phyloP scores from a whole-genome alignment of 208 protist genomes.

The Crithidia acanthocephali region DNA sequence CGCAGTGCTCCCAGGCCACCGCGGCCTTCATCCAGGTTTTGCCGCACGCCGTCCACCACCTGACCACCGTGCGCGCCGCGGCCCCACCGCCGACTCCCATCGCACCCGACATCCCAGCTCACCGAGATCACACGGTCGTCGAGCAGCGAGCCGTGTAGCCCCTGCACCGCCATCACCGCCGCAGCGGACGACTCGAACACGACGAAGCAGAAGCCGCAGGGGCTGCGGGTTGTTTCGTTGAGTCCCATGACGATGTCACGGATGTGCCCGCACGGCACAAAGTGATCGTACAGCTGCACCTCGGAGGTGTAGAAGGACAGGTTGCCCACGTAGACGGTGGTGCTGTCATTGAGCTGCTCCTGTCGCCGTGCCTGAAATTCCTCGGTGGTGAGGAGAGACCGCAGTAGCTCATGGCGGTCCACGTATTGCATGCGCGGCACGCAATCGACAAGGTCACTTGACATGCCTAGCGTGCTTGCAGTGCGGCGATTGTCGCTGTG shows the following conservation, averaged over 20 bases:
- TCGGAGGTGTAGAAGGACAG: constrained; percentile 98
- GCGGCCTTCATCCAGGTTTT: constrained; percentile 91
- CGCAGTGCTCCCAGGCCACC: constrained; percentile 91
- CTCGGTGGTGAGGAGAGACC: constrained; percentile 65
- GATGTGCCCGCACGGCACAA: constrained; percentile 93
- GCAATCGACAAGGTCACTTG: constrained; percentile 61
- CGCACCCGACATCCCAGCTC: constrained; percentile 89
- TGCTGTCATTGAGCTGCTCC: constrained; percentile 72
- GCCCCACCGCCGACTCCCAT: constrained; percentile 77
- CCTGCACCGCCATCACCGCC: constrained; percentile 92
- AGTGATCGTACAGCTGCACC: constrained; percentile 96
- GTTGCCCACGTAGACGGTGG: constrained; percentile 98
- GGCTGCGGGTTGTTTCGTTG: constrained; percentile 93
- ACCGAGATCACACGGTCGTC: constrained; percentile 87
- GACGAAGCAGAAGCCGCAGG: constrained; percentile 99
- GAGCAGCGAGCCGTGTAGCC: constrained; percentile 72
- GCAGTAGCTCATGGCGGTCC: constrained; percentile 82
- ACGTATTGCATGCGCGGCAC: constrained; percentile 83
- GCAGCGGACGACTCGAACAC: constrained; percentile 94
- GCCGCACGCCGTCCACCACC: constrained; percentile 93
- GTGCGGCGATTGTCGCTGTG: too few species aligned
- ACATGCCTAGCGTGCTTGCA: too few species aligned
- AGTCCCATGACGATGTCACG: constrained; percentile 98
- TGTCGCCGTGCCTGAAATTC: constrained; percentile 75
- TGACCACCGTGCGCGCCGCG: constrained; percentile 89